Evolutionary conservation across 768 basidiomycete species (phyloP), one percentile per base, ranked within the genome.

Genomic region (Tylopilus rubrobrunneus): DNA sequence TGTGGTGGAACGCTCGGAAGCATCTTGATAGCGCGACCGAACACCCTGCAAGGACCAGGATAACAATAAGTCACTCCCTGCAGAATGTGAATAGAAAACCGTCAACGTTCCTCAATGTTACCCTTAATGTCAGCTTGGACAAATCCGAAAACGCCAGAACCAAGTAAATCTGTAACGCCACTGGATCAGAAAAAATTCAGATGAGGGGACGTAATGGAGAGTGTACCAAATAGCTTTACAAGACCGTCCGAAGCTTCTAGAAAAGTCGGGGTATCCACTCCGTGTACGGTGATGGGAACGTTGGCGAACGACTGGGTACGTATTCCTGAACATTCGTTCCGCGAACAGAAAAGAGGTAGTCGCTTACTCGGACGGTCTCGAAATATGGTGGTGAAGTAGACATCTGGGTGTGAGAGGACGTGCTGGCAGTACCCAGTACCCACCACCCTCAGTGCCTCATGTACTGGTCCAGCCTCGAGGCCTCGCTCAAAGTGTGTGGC

Each of bases 191-290:
- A 47, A 50, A 41, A 33, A 54, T 41, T 36, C 47, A 27, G 39
- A 48, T 50, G 52, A 41, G 19, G 49, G 49, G 47, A 56, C 60
- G 57, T 66, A 62, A 68, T 66, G 52, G 49, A 51, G 40, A 55
- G 48, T 80, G 53, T 57, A 86, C 87, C 85, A 65, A 89, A 89
- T 74, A 89, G 74, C 50, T 79, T 74, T 15, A 87, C 76, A 27
- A 98, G 78, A 17, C 91, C 94, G 70, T 96, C 92, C 19, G 92
- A 84, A 1, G 95, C 95, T 64, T 91, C 86, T 44, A 93, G 76
- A 75, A 98, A 98, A 12, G 78, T 69, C 19, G 74, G 64, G 0
- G 93, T 92, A 65, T 93, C 85, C 48, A 98, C 83, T 14, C 95
- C 94, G 5, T 76, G 73, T 42, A 81, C 77, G n/a, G 82, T 83